These are phyloP conservation scores for Suhomyces emberorum DNA, from an alignment of 805 yeast genomes.

Conservation along the genomic window DNA sequence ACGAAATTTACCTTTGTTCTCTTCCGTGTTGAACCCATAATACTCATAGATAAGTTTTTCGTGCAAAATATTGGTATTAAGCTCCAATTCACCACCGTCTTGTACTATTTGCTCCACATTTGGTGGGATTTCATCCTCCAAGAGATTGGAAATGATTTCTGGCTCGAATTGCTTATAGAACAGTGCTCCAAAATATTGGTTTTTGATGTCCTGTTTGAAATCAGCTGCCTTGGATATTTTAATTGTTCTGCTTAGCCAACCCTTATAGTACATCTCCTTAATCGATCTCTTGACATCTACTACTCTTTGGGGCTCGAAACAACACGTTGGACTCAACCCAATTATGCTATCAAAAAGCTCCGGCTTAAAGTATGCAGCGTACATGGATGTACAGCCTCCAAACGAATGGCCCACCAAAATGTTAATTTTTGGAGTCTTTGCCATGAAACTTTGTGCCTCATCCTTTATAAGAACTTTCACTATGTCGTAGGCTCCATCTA, in stretches of 20 bases:
- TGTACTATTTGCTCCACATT: background rate
- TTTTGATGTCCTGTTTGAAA: background rate
- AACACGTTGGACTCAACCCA: constrained; percentile 60
- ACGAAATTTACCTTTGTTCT: background rate
- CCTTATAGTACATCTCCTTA: constrained; percentile 1
- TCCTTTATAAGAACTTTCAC: background rate
- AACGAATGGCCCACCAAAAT: constrained; percentile 69
- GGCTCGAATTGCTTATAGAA: background rate
- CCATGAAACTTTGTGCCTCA: background rate
- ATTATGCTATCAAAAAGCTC: constrained; percentile 50
- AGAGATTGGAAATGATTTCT: background rate
- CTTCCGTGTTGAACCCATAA: background rate
- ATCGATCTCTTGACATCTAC: background rate
- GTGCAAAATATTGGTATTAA: background rate
- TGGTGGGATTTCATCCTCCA: constrained; percentile 3
- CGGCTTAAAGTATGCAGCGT: constrained; percentile 52
- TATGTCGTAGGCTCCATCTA: constrained; percentile 63
- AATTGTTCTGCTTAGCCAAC: constrained; percentile 1
- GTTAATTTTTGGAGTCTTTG: constrained; percentile 12
- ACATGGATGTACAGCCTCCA: constrained; percentile 60
- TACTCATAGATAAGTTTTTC: background rate
- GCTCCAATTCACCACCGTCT: background rate
- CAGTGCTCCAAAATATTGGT: background rate
- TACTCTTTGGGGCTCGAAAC: constrained; percentile 6
- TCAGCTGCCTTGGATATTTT: background rate